A percentile compares a stretch with the other conserved stretches of the same genome.
Evolutionary conservation across 345 rosid genomes (phyloP).

Genomic region (Pistacia vera): DNA sequence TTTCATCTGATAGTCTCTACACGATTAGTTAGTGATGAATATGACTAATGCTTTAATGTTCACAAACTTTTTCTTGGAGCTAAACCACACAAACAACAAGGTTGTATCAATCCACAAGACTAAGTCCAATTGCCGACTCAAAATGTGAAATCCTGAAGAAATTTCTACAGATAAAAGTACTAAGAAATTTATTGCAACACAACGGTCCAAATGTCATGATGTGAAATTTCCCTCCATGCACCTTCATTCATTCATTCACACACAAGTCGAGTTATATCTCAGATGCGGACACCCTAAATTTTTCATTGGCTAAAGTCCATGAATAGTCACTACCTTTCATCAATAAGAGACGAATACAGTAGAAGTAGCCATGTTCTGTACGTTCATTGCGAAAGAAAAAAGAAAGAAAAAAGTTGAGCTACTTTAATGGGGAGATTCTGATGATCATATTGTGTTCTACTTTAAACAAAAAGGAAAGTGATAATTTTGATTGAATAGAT

Average conservation of each 20-base stretch:
- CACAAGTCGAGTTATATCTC: too few relatives aligned
- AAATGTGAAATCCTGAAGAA: neutral
- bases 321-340: too few relatives aligned
- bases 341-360: too few relatives aligned
- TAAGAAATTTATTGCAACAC: neutral
- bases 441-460: neutral
- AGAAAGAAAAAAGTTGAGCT: neutral
- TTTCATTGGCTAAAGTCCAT: too few relatives aligned
- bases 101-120: neutral
- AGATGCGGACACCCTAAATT: too few relatives aligned
- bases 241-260: neutral
- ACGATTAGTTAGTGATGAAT: neutral
- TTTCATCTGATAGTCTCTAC: neutral
- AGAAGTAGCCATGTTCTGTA: neutral
- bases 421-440: neutral
- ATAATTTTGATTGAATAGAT: neutral
- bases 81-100: neutral
- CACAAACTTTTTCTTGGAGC: neutral
- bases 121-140: neutral
- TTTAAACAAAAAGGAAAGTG: neutral
- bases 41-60: neutral
- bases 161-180: neutral
- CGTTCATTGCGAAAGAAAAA: neutral
- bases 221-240: neutral
- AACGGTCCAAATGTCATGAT: neutral